Base-by-base conservation (phyloP, 179 eudicot genomes). In the Silene vulgaris region DNA sequence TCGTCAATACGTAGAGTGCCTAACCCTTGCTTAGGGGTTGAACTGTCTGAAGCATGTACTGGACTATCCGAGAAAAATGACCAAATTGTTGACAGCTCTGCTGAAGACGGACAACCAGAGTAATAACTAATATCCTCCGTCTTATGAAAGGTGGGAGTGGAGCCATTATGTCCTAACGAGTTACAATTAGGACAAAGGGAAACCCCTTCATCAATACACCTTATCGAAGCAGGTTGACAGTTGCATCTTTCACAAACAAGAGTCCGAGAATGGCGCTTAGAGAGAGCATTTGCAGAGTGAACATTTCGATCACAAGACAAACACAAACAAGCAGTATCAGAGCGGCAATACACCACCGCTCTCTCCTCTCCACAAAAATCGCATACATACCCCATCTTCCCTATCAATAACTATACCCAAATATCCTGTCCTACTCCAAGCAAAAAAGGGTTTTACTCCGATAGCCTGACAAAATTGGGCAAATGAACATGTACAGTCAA, bases 251-350 rank as follows among this genome's bases (percentile, higher is more conserved):
- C 97, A 77, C 99, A 95, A n/a, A 88, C 76, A 54, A 95, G 95
- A 72, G 97, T 90, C 45, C 98, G 86, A 2, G 91, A 84, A 76
- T 94, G 98, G 64, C 98, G 98, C 78, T 76, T 83, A 0, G 98
- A 89, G 65, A 94, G 94, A 71, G 97, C 90, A 81, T 94, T 94
- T 11, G 98, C 99, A 63, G 97, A 89, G 80, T 95, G 99, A 63
- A 95, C 90, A 74, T 85, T 89, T 11, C 91, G 90, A 82, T 95
- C 99, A 87, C 99, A 95, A 43, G 99, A 92, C 74, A 95, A 80
- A 79, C 99, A 95, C 77, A 95, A 85, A 80, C 83, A 86, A 67
- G 99, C 99, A 20, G 88, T 80, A 83, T 95, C 99, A 19, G 97
- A 90, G 19, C 90, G 87, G 69, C 97, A 95, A 81, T 92, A 90